Evolutionary conservation across 2,329 filamentous ascomycete species (phyloP).

Genomic region (Shiraia sp.): DNA sequence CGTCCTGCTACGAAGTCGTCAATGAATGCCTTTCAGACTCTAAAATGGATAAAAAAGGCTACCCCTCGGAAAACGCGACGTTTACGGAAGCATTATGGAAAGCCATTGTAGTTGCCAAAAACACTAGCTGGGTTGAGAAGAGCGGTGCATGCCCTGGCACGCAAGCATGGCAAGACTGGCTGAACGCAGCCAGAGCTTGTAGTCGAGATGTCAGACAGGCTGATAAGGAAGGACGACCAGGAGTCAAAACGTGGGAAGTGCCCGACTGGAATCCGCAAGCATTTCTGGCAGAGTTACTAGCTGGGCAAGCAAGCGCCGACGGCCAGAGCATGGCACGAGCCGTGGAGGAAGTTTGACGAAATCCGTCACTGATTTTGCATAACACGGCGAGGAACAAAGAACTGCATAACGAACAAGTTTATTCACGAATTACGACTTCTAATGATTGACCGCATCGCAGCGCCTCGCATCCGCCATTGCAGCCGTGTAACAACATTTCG

Average conservation of each 20-base stretch:
- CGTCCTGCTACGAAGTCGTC: constrained; percentile 48
- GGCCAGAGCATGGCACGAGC: constrained; percentile 14
- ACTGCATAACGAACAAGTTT: no score
- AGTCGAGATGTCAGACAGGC: constrained; percentile 17
- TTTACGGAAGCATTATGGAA: constrained; percentile 57
- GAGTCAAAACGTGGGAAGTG: constrained; percentile 36
- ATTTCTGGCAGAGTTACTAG: constrained; percentile 22
- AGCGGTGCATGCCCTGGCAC: constrained; percentile 50
- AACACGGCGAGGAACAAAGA: constrained; percentile 2
- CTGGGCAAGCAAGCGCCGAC: constrained; percentile 20
- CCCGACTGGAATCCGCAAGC: constrained; percentile 41
- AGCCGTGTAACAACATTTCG: no score
- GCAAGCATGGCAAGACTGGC: constrained; percentile 48
- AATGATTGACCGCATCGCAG: no score
- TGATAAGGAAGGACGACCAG: constrained; percentile 8
- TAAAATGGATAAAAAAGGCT: constrained; percentile 38
- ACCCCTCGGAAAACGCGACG: constrained; percentile 33
- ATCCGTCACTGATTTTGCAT: constrained; percentile 7
- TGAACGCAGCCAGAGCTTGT: constrained; percentile 37
- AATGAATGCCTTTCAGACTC: constrained; percentile 42
- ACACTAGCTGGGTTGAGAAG: constrained; percentile 47
- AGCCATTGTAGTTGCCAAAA: constrained; percentile 52
- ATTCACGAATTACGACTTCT: no score
- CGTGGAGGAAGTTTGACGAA: constrained; percentile 20
- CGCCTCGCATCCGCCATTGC: no score